Percentiles rank a stretch among this genome's conserved stretches.
phyloP scores from a whole-genome alignment of 306 rosid genomes.

The Dalbergia cultrata region DNA sequence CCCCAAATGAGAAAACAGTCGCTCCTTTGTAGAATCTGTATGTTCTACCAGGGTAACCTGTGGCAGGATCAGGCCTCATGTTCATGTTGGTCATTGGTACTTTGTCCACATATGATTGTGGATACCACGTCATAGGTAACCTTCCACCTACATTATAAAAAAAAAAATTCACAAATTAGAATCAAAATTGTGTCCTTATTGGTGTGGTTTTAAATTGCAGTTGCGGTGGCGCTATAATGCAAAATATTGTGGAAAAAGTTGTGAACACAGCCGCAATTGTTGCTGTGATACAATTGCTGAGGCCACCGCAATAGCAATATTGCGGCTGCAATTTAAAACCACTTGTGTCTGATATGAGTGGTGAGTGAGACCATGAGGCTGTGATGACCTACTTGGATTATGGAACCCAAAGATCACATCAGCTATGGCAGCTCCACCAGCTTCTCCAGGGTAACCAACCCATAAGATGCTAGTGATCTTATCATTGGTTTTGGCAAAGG shows the following conservation, averaged over 20 bases:
- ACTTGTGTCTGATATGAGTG: not conserved
- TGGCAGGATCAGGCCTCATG: constrained; percentile 85
- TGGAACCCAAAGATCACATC: constrained; percentile 83
- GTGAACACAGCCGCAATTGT: too few species aligned
- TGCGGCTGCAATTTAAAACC: too few species aligned
- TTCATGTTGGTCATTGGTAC: constrained; percentile 96
- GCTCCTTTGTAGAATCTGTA: constrained; percentile 90
- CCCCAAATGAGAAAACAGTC: constrained; percentile 84
- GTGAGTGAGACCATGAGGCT: not conserved
- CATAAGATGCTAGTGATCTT: constrained; percentile 88
- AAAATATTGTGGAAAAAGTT: too few species aligned
- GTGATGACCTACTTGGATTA: constrained; percentile 78
- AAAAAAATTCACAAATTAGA: not conserved
- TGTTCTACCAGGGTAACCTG: constrained; percentile 86
- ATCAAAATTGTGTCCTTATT: constrained; percentile 22
- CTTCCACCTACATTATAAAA: constrained; percentile 76
- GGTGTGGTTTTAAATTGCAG: not conserved
- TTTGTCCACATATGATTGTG: constrained; percentile 79
- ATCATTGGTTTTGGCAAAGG: constrained; percentile 74
- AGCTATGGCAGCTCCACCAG: constrained; percentile 97
- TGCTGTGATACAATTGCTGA: too few species aligned
- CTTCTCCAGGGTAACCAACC: constrained; percentile 99
- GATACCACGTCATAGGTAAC: constrained; percentile 97
- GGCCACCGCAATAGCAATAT: too few species aligned
- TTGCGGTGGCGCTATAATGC: too few species aligned